Conservation (phyloP, 768 basidiomycete species). For the Trametes villosa region DNA sequence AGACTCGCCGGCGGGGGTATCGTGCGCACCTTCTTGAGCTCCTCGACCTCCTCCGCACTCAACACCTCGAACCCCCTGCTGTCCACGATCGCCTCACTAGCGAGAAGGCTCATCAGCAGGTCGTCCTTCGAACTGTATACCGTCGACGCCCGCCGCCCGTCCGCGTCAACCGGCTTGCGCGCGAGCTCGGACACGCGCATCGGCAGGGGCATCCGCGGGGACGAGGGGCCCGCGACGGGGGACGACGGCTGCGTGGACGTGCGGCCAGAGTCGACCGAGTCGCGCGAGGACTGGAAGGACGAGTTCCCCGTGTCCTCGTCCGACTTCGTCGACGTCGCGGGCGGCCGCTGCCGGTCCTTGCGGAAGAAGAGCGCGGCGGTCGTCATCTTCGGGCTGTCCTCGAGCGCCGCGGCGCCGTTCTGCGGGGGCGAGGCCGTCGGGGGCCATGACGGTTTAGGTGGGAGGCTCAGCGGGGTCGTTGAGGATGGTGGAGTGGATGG, state of each 20-base stretch:
- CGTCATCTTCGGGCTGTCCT: constrained; percentile 41
- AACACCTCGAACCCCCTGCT: constrained; percentile 82
- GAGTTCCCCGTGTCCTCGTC: constrained; percentile 33
- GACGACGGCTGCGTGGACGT: constrained; percentile 36
- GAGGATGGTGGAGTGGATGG: constrained; percentile 28
- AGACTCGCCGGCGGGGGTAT: constrained; percentile 27
- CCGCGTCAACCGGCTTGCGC: constrained; percentile 40
- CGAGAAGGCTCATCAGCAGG: constrained; percentile 84
- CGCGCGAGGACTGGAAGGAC: constrained; percentile 32
- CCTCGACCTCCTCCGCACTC: constrained; percentile 71
- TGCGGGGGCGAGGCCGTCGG: constrained; percentile 43
- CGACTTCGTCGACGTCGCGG: constrained; percentile 21
- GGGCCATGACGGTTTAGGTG: constrained; percentile 49
- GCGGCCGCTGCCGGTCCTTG: constrained; percentile 51
- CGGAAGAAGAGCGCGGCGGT: constrained; percentile 54
- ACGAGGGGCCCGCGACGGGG: constrained; percentile 47
- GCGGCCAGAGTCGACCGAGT: constrained; percentile 32
- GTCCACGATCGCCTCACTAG: constrained; percentile 94
- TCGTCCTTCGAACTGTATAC: constrained; percentile 73
- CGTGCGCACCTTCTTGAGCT: constrained; percentile 68
- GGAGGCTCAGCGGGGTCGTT: constrained; percentile 30
- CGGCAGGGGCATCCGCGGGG: constrained; percentile 39
- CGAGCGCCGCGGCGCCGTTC: constrained; percentile 25
- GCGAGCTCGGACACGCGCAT: constrained; percentile 36
- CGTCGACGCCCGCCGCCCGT: constrained; percentile 49